These are phyloP conservation scores for Closterium sp. DNA, from an alignment of 139 green algal genomes.

Conservation along the genomic window DNA sequence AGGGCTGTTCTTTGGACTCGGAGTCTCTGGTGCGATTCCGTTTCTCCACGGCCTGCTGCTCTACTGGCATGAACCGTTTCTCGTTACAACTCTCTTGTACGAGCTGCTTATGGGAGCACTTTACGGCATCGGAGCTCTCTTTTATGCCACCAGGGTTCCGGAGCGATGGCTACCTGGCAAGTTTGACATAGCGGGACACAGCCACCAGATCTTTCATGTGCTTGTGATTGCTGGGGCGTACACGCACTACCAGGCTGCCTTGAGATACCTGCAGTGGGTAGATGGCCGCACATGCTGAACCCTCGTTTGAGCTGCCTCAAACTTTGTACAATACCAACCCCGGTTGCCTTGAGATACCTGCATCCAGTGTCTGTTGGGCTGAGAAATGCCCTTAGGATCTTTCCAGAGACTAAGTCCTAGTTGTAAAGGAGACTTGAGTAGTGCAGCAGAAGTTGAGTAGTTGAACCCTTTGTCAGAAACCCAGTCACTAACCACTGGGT, in stretches of 20 bases:
- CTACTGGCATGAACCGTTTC: conserved; percentile 8
- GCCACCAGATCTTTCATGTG: conserved; percentile 93
- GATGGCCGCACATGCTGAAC: conserved; percentile 10
- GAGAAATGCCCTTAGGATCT: no score
- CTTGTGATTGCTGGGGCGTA: conserved; percentile 67
- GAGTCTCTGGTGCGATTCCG: conserved; percentile 78
- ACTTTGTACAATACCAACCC: no score
- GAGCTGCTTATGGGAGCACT: conserved; percentile 80
- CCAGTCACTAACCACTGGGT: no score
- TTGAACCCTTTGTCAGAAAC: no score
- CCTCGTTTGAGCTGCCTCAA: no score
- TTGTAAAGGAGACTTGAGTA: no score
- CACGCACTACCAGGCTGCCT: conserved; percentile 65
- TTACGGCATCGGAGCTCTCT: conserved; percentile 82
- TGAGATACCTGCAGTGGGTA: conserved; percentile 43
- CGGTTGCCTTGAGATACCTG: no score
- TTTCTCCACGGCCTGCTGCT: conserved; percentile 63
- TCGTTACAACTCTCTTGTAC: conserved; percentile 15
- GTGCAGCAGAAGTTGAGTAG: no score
- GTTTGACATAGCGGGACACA: conserved; percentile 87
- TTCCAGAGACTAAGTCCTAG: no score
- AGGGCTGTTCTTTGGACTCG: conserved; percentile 72
- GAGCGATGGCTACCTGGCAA: conserved; percentile 85
- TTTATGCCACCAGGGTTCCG: conserved; percentile 82
- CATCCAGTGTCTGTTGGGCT: no score